Percentiles rank a stretch among this genome's conserved stretches.
phyloP scores from a whole-genome alignment of 345 rosid species.

The Syzygium jambos region DNA sequence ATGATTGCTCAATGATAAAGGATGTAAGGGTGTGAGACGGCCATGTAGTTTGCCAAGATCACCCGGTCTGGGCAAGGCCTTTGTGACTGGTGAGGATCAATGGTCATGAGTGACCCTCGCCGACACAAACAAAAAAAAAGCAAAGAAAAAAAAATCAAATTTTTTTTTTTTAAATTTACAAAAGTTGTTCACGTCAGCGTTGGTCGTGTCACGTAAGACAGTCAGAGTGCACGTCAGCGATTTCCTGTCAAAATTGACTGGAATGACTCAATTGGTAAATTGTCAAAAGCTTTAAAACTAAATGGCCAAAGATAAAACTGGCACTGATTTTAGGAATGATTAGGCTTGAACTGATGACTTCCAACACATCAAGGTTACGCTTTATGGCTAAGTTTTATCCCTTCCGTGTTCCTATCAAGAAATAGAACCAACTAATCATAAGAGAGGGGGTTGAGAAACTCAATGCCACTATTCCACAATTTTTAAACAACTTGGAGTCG shows the following conservation, averaged over 20 bases:
- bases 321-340: not conserved
- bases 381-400: not conserved
- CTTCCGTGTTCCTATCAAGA: not conserved
- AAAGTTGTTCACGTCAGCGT: not conserved
- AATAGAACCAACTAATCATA: not conserved
- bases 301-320: not conserved
- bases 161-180: too few species aligned
- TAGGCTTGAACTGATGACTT: accelerated
- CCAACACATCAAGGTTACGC: not conserved
- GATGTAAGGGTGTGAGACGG: not conserved
- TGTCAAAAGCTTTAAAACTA: not conserved
- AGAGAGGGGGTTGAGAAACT: not conserved
- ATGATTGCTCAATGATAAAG: not conserved
- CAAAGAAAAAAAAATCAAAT: not conserved
- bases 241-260: not conserved
- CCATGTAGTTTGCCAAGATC: not conserved
- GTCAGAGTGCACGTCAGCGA: not conserved
- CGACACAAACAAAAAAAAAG: not conserved
- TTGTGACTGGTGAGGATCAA: too few species aligned
- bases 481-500: not conserved
- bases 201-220: accelerated
- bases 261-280: not conserved
- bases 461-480: not conserved
- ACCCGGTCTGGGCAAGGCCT: not conserved
- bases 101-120: too few species aligned